Evolutionary conservation across 345 rosid species (phyloP), one percentile per base, ranked within the genome.

Genomic region (Camelina neglecta): DNA sequence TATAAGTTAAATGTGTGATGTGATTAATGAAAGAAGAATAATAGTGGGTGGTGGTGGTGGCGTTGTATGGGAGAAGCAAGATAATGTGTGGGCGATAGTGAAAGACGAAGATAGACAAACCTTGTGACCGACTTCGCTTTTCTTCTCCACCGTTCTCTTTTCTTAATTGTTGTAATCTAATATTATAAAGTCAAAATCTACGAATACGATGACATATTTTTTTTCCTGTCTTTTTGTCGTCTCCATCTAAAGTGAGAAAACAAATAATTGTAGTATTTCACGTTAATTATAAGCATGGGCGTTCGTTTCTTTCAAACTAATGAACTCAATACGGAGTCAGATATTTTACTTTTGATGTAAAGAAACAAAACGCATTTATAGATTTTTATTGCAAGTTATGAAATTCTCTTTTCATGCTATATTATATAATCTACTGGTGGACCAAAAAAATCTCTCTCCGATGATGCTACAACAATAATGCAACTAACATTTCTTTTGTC

Each of bases 51-150:
- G 31, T 29, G 31, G 31, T 29, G 31, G 7, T 44, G 13, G 13
- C n/a, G 12, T 36, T 61, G 54, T 24, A 65, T 55, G 65, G 74
- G 65, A 36, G 51, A 7, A 15, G 53, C 8, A 64, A 69, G 29
- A 45, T 59, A 71, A 65, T 71, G 81, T 71, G 65, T 78, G 77
- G 72, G 63, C 47, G 81, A 77, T 49, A 20, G 42, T 71, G 81
- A 77, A 58, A 71, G 73, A 77, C 48, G 8, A 23, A 26, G 18
- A 47, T 18, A 75, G 49, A 69, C 47, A 60, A 68, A 38, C 54
- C 11, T 15, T 56, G 57, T 31, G 49, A 65, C 24, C 54, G 20
- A 29, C 67, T 20, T 56, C 29, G 7, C 38, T 35, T 35, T 7
- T 57, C 20, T 56, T 56, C 71, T 57, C 59, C 51, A 74, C 76